These are phyloP conservation scores for Alternaria triticimaculans DNA, from an alignment of 2,329 filamentous ascomycete species.

Conservation along the genomic window DNA sequence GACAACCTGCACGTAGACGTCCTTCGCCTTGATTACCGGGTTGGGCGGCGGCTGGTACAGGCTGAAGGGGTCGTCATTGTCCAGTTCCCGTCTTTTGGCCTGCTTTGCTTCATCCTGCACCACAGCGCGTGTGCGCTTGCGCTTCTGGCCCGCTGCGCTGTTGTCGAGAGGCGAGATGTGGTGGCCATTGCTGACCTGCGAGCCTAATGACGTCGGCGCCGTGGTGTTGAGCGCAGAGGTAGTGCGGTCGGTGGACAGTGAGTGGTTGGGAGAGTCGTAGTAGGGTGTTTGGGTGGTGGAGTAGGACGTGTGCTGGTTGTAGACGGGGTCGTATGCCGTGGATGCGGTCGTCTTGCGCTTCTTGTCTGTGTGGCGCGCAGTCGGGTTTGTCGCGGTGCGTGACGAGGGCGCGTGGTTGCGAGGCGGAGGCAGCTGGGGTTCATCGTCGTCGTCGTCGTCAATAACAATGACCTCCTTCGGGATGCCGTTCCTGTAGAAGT, in stretches of 20 bases:
- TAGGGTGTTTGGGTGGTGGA: slow-evolving; percentile 77
- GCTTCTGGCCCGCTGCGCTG: slow-evolving; percentile 78
- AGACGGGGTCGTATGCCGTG: slow-evolving; percentile 70
- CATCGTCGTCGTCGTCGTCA: slow-evolving; percentile 57
- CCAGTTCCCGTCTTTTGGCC: slow-evolving; percentile 69
- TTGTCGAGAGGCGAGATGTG: slow-evolving; percentile 70
- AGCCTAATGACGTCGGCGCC: slow-evolving; percentile 84
- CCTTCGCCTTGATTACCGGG: slow-evolving; percentile 85
- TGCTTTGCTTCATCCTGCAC: slow-evolving; percentile 79
- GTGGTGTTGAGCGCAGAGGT: slow-evolving; percentile 83
- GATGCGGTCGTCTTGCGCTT: slow-evolving; percentile 73
- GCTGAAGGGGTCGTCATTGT: slow-evolving; percentile 73
- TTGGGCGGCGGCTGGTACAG: slow-evolving; percentile 87
- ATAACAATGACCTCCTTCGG: slow-evolving; percentile 61
- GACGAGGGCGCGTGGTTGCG: slow-evolving; percentile 28
- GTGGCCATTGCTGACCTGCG: slow-evolving; percentile 64
- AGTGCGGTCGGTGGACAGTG: slow-evolving; percentile 82
- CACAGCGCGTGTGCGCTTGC: slow-evolving; percentile 85
- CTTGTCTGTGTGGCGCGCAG: slow-evolving; percentile 67
- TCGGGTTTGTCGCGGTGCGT: slow-evolving; percentile 51
- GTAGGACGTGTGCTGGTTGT: slow-evolving; percentile 73
- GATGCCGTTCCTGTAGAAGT: slow-evolving; percentile 54
- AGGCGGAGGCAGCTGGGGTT: slow-evolving; percentile 25
- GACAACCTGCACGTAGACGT: slow-evolving; percentile 64
- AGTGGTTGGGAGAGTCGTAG: slow-evolving; percentile 71